Evolutionary conservation across 768 basidiomycete species (phyloP).

Genomic region (Hydnum rufescens): DNA sequence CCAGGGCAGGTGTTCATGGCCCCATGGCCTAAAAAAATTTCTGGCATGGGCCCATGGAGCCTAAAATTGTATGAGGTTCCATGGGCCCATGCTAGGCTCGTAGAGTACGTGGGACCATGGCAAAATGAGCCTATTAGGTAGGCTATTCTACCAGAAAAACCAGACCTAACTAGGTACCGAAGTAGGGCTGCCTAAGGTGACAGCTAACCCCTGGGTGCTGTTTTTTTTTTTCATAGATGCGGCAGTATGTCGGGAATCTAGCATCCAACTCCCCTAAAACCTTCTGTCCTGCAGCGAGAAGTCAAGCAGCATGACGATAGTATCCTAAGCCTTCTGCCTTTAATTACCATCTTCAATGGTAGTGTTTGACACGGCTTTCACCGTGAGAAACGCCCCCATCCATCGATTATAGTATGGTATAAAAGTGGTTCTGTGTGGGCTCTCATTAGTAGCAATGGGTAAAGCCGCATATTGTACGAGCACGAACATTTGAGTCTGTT

Average conservation of each 20-base stretch:
- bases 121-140: too few species aligned
- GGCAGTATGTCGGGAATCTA: conserved; percentile 57
- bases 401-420: conserved; percentile 83
- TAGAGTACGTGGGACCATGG: too few species aligned
- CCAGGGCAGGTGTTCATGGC: too few species aligned
- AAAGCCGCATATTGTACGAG: not conserved
- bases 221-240: conserved; percentile 61
- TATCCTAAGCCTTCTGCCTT: conserved; percentile 83
- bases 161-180: too few species aligned
- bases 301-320: conserved; percentile 66
- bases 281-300: conserved; percentile 70
- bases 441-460: not conserved
- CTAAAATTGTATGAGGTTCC: too few species aligned
- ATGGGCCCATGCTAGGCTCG: too few species aligned
- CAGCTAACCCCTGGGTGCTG: conserved; percentile 74
- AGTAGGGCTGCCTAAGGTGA: too few species aligned
- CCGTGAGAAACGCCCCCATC: conserved; percentile 73
- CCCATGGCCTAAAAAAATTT: too few species aligned
- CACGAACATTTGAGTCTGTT: conserved; percentile 60
- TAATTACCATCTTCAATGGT: conserved; percentile 71
- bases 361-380: conserved; percentile 51
- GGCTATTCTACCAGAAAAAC: too few species aligned
- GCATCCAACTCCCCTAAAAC: conserved; percentile 47
- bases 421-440: conserved; percentile 33
- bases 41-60: too few species aligned